Conservation (phyloP, 768 basidiomycete genomes). For the Mycena albidolilacea region DNA sequence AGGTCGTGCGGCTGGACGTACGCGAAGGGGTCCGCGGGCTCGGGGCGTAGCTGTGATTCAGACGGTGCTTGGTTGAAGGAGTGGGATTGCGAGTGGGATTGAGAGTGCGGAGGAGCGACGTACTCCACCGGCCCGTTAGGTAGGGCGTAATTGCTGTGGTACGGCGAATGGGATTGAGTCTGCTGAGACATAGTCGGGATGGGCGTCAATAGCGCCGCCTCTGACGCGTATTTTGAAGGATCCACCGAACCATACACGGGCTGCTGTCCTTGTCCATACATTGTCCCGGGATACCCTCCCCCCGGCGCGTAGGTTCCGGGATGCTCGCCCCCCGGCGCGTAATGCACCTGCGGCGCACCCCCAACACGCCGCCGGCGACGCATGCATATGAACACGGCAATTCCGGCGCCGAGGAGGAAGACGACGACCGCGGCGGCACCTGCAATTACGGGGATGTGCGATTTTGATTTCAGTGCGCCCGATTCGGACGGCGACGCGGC, state of each 20-base stretch:
- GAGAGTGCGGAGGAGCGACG: neutral
- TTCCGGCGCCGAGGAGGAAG: slow-evolving; percentile 7
- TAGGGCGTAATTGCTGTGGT: too few relatives aligned
- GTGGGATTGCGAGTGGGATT: neutral
- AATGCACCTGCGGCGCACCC: neutral
- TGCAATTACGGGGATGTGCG: slow-evolving; percentile 17
- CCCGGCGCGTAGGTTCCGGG: neutral
- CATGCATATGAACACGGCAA: neutral
- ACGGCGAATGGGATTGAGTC: neutral
- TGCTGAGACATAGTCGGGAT: neutral
- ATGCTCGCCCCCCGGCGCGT: neutral
- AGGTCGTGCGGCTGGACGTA: neutral
- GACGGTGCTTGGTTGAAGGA: too few relatives aligned
- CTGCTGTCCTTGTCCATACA: neutral
- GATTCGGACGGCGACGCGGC: neutral
- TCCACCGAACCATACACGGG: neutral
- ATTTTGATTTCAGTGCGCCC: neutral
- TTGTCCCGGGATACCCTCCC: neutral
- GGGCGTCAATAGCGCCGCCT: slow-evolving; percentile 5
- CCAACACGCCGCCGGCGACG: neutral
- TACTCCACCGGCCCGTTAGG: too few relatives aligned
- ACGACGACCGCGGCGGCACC: slow-evolving; percentile 19
- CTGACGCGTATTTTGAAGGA: slow-evolving; percentile 4
- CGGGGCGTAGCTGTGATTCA: neutral
- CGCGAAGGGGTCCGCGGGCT: neutral